Conservation (phyloP, 2,329 filamentous ascomycete species). For the Aspergillus puulaauensis region DNA sequence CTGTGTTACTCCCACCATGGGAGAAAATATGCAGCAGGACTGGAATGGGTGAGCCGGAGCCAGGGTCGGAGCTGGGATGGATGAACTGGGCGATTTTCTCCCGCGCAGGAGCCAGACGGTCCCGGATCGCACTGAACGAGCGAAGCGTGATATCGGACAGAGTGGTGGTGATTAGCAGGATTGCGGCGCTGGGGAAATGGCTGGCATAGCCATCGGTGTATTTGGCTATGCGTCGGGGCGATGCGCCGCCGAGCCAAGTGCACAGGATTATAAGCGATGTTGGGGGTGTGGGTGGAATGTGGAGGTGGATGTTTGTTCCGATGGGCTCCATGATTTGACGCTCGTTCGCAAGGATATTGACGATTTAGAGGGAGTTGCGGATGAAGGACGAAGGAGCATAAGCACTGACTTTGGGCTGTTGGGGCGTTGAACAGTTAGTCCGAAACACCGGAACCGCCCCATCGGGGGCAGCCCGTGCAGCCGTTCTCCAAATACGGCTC, state of each 20-base stretch:
- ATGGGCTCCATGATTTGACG: background rate
- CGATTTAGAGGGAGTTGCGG: no score
- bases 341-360: no score
- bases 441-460: no score
- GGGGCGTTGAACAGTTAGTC: no score
- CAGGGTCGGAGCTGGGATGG: background rate
- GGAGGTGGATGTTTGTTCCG: background rate
- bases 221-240: slow-evolving; percentile 11
- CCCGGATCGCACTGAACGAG: background rate
- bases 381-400: no score
- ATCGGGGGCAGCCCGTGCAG: no score
- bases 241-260: slow-evolving; percentile 16
- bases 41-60: no score
- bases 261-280: slow-evolving; percentile 10
- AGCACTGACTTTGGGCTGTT: no score
- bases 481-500: no score
- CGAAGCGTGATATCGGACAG: slow-evolving; percentile 5
- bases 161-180: slow-evolving; percentile 13
- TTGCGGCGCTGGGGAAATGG: slow-evolving; percentile 3
- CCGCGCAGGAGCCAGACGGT: slow-evolving; percentile 6
- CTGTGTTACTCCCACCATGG: slow-evolving; percentile 14
- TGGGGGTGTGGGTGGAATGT: background rate
- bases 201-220: slow-evolving; percentile 11
- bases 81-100: background rate
- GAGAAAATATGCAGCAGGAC: slow-evolving; percentile 18